Evolutionary conservation across 805 yeast species (phyloP).

Genomic region (Zygosaccharomyces lentus): DNA sequence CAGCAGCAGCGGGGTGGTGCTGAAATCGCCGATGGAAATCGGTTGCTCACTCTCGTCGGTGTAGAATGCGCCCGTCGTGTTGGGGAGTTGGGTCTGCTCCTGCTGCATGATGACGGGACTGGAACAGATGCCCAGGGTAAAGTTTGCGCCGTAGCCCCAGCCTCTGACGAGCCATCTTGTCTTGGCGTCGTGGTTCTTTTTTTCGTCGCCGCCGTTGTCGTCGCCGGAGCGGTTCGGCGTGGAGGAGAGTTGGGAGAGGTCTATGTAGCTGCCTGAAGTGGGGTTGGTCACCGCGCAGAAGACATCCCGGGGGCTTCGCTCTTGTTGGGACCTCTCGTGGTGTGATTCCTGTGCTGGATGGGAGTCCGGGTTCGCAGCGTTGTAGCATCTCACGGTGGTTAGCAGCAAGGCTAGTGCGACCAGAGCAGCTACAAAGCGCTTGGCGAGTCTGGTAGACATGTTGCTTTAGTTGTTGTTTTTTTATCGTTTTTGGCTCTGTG

Average conservation of each 20-base stretch:
- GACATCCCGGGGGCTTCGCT: slow-evolving; percentile 11
- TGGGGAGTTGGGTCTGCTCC: slow-evolving; percentile 25
- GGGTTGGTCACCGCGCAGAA: slow-evolving; percentile 35
- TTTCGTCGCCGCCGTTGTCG: slow-evolving; percentile 1
- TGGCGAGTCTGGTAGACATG: slow-evolving; percentile 3
- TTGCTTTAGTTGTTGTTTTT: too few relatives aligned
- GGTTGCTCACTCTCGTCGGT: slow-evolving; percentile 33
- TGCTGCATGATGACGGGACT: slow-evolving; percentile 39
- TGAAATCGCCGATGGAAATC: slow-evolving; percentile 57
- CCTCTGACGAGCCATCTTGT: slow-evolving; percentile 63
- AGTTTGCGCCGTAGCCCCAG: slow-evolving; percentile 64
- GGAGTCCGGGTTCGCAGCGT: not conserved
- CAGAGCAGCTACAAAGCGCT: not conserved
- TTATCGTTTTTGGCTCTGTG: not conserved
- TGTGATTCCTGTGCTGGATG: not conserved
- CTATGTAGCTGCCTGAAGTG: slow-evolving; percentile 30
- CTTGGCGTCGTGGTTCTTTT: slow-evolving; percentile 10
- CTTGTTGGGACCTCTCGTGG: slow-evolving; percentile 1
- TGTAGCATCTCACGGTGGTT: slow-evolving; percentile 3
- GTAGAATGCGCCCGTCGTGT: slow-evolving; percentile 52
- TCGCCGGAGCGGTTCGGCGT: slow-evolving; percentile 25
- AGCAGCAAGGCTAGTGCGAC: not conserved
- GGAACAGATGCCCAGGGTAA: slow-evolving; percentile 69
- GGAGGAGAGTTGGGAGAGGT: slow-evolving; percentile 31
- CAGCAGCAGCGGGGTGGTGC: slow-evolving; percentile 58